Conservation (phyloP, 805 yeast species). For the Candida koratica region DNA sequence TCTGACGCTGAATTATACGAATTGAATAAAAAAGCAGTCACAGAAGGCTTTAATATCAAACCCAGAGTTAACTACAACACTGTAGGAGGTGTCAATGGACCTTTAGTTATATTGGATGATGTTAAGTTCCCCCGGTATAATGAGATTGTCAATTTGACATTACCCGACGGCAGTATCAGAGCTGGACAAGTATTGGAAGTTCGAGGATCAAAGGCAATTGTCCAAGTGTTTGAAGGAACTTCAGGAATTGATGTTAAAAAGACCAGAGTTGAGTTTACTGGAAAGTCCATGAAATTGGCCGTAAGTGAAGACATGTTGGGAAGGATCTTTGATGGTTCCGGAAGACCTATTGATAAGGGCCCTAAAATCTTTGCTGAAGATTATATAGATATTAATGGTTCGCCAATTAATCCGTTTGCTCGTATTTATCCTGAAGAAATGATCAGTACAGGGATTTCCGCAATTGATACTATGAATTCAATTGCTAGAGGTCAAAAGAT, state of each 20-base stretch:
- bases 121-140: conserved; percentile 67
- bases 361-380: conserved; percentile 99
- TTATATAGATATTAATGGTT: conserved; percentile 95
- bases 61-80: conserved; percentile 94
- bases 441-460: conserved; percentile 98
- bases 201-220: conserved; percentile 94
- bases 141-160: conserved; percentile 93
- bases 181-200: conserved; percentile 99
- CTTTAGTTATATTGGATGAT: conserved; percentile 68
- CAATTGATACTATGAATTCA: conserved; percentile 98
- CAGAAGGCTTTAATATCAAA: conserved; percentile 84
- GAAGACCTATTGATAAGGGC: conserved; percentile 97
- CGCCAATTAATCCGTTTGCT: conserved; percentile 97
- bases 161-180: conserved; percentile 92
- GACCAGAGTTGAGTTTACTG: conserved; percentile 96
- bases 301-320: conserved; percentile 97
- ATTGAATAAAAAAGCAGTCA: conserved; percentile 86
- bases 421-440: conserved; percentile 99
- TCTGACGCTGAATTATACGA: conserved; percentile 52
- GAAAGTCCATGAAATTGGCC: conserved; percentile 86
- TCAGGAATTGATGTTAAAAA: conserved; percentile 98
- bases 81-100: conserved; percentile 98
- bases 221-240: conserved; percentile 98
- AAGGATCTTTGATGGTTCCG: conserved; percentile 97
- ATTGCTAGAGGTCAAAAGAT: conserved; percentile 99